Evolutionary conservation across 2,329 filamentous ascomycete species (phyloP).

Genomic region (Colletotrichum chlorophyti): DNA sequence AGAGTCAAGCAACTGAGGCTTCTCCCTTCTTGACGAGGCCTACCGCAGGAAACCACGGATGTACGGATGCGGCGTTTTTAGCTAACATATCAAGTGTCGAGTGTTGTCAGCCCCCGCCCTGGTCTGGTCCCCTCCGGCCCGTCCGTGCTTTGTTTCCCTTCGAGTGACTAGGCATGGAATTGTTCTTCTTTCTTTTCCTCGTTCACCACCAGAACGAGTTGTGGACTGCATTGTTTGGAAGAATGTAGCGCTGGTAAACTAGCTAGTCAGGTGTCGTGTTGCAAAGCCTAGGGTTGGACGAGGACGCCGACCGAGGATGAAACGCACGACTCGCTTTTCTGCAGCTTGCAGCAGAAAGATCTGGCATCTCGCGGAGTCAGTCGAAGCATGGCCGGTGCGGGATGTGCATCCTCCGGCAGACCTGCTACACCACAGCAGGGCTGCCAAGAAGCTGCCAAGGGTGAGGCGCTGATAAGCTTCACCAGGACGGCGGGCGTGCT

Average conservation of each 20-base stretch:
- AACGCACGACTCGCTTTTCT: slow-evolving; percentile 7
- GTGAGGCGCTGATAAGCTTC: slow-evolving; percentile 15
- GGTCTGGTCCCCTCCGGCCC: too few relatives aligned
- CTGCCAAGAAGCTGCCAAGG: slow-evolving; percentile 12
- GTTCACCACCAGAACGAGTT: too few relatives aligned
- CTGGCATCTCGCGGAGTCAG: slow-evolving; percentile 1
- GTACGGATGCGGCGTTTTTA: too few relatives aligned
- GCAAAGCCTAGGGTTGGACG: too few relatives aligned
- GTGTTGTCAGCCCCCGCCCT: too few relatives aligned
- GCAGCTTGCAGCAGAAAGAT: slow-evolving; percentile 11
- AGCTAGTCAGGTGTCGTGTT: too few relatives aligned
- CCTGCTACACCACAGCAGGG: slow-evolving; percentile 19
- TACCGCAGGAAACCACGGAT: neutral
- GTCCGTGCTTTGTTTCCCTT: too few relatives aligned
- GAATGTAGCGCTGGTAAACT: too few relatives aligned
- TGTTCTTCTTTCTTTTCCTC: too few relatives aligned
- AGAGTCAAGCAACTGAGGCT: neutral
- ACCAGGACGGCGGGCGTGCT: neutral
- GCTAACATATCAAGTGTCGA: too few relatives aligned
- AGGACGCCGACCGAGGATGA: neutral
- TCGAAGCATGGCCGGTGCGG: slow-evolving; percentile 5
- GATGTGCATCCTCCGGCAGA: slow-evolving; percentile 15
- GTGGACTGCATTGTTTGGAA: too few relatives aligned
- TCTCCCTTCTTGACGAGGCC: neutral
- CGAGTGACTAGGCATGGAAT: too few relatives aligned